Conservation (phyloP, 495 filamentous ascomycete species). For the Glarea lozoyensis region DNA sequence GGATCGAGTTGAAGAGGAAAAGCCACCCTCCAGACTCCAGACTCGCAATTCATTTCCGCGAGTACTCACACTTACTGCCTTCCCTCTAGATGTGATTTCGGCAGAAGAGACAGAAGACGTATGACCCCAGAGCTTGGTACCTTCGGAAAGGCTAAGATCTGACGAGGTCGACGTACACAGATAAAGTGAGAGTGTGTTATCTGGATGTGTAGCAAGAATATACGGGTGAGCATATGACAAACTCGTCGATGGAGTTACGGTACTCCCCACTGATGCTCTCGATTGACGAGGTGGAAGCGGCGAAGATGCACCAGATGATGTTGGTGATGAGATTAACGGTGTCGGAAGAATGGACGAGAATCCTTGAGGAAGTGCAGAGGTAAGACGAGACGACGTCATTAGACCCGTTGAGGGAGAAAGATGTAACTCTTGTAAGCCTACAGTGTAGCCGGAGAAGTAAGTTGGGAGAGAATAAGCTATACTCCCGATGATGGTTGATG, state of each 20-base stretch:
- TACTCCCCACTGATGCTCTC: conserved; percentile 14
- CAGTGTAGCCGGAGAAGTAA: conserved; percentile 67
- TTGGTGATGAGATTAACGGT: not conserved
- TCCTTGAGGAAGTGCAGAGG: conserved; percentile 32
- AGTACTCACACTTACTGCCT: conserved; percentile 79
- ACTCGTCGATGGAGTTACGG: conserved; percentile 48
- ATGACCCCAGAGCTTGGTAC: conserved; percentile 83
- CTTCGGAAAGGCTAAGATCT: conserved; percentile 59
- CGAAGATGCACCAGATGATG: conserved; percentile 7
- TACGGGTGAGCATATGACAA: conserved; percentile 89
- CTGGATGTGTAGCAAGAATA: conserved; percentile 75
- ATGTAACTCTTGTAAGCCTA: conserved; percentile 82
- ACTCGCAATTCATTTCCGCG: conserved; percentile 80
- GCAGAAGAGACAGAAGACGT: conserved; percentile 84
- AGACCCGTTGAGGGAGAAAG: conserved; percentile 32
- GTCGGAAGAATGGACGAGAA: conserved; percentile 23
- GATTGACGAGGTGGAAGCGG: conserved; percentile 6
- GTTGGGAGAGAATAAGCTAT: conserved; percentile 75
- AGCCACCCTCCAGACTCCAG: conserved; percentile 84
- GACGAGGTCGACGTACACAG: conserved; percentile 58
- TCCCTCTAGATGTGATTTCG: conserved; percentile 78
- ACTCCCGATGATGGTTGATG: conserved; percentile 57
- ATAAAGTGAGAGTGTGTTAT: conserved; percentile 88
- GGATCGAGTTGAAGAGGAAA: conserved; percentile 32
- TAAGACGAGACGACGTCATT: conserved; percentile 47